phyloP scores from a whole-genome alignment of 768 basidiomycete genomes.

The Lentinula sp. region DNA sequence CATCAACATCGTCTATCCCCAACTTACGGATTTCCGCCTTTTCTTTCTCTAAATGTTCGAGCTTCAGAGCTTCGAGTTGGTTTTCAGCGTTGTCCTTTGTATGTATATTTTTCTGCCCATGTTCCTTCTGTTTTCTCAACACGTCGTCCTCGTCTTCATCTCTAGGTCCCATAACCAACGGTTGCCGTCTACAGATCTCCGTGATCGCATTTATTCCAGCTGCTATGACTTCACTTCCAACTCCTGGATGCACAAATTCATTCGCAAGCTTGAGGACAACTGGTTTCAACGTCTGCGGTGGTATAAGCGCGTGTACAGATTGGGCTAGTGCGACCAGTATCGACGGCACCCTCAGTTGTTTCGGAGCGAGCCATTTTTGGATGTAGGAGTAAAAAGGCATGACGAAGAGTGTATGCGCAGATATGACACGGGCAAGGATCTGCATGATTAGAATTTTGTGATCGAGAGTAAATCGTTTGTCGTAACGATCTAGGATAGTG shows the following conservation, averaged over 20 bases:
- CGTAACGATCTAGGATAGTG: constrained; percentile 74
- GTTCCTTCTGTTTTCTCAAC: not conserved
- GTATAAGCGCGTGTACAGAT: constrained; percentile 91
- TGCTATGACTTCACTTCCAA: constrained; percentile 90
- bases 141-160: constrained; percentile 58
- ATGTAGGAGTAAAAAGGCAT: constrained; percentile 96
- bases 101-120: not conserved
- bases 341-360: constrained; percentile 86
- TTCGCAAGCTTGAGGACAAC: constrained; percentile 87
- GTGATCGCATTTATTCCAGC: constrained; percentile 96
- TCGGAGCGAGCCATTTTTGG: constrained; percentile 87
- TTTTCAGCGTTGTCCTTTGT: not conserved
- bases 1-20: not conserved
- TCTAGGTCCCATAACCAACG: constrained; percentile 74
- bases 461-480: constrained; percentile 93
- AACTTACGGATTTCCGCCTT: not conserved
- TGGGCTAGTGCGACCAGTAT: constrained; percentile 94
- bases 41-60: not conserved
- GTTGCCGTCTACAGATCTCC: constrained; percentile 91
- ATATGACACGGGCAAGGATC: constrained; percentile 90
- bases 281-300: constrained; percentile 86
- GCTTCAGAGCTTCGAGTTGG: not conserved
- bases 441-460: constrained; percentile 98
- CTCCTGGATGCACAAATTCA: constrained; percentile 97
- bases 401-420: constrained; percentile 86